Conservation (phyloP, 352 stramenopile genomes). For the Globisporangium apiculatum region DNA sequence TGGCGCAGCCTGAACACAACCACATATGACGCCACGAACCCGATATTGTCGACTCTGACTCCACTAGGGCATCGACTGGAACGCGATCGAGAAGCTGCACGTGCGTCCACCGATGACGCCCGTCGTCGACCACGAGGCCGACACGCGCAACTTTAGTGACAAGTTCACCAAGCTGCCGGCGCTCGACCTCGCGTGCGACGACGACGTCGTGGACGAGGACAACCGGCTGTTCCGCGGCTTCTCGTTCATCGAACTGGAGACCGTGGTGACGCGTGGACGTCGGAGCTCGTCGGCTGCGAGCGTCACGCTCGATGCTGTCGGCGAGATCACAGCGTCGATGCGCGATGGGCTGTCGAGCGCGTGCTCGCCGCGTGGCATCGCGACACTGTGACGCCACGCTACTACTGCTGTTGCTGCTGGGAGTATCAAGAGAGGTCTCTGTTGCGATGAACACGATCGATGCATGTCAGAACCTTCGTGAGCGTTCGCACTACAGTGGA, state of each 20-base stretch:
- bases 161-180: conserved; percentile 83
- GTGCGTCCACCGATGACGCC: conserved; percentile 88
- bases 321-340: not conserved
- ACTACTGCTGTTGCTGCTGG: not conserved
- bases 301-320: not conserved
- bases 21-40: no score
- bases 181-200: conserved; percentile 46
- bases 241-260: conserved; percentile 39
- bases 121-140: conserved; percentile 79
- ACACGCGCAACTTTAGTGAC: conserved; percentile 93
- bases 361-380: not conserved
- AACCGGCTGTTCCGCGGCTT: conserved; percentile 66
- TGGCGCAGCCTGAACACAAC: no score
- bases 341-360: not conserved
- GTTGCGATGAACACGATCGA: not conserved
- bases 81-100: conserved; percentile 85
- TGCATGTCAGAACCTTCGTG: not conserved
- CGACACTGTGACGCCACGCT: not conserved
- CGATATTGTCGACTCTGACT: no score
- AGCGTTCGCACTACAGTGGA: no score
- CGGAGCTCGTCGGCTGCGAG: conserved; percentile 3
- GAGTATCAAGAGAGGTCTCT: not conserved
- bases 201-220: conserved; percentile 40
- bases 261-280: conserved; percentile 3
- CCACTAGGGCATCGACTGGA: conserved; percentile 85